Conservation (phyloP, 164 flowering plant genomes). For the Piper betle region DNA sequence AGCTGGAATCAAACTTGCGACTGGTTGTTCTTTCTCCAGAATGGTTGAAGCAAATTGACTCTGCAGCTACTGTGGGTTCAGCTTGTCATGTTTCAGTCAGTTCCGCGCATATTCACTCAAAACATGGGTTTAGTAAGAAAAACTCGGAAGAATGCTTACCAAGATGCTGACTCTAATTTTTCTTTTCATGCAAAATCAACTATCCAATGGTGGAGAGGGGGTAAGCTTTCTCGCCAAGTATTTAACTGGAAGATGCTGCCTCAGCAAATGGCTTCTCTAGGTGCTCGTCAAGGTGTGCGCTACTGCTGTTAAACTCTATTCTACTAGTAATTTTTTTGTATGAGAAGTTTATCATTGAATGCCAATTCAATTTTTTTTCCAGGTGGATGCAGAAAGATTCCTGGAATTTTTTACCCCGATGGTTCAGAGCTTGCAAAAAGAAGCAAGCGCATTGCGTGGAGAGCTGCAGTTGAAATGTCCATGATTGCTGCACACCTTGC, state of each 20-base stretch:
- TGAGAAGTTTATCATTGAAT: constrained; percentile 12
- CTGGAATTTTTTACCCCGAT: constrained; percentile 66
- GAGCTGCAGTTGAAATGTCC: constrained; percentile 74
- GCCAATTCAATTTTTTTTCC: constrained; percentile 25
- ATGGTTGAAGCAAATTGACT: constrained; percentile 76
- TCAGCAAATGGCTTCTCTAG: constrained; percentile 44
- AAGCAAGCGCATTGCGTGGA: constrained; percentile 61
- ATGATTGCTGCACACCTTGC: constrained; percentile 62
- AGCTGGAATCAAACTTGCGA: constrained; percentile 79
- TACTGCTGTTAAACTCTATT: neutral
- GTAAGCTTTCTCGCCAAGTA: constrained; percentile 57
- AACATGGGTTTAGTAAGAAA: constrained; percentile 39
- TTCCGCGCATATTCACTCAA: constrained; percentile 34
- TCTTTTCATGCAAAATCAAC: constrained; percentile 32
- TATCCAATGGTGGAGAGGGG: constrained; percentile 94
- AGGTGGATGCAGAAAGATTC: constrained; percentile 79
- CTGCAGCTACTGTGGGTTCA: constrained; percentile 55
- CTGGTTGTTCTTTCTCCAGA: constrained; percentile 59
- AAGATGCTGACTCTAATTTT: constrained; percentile 26
- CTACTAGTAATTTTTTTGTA: constrained; percentile 1
- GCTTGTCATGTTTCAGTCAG: constrained; percentile 46
- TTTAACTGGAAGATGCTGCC: constrained; percentile 84
- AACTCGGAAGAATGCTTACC: constrained; percentile 14
- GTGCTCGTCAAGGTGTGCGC: constrained; percentile 76
- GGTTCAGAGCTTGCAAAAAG: constrained; percentile 61